Percentiles rank a stretch among this genome's conserved stretches.
Conservation (phyloP, 352 stramenopile species). For the Lagenidium giganteum region DNA sequence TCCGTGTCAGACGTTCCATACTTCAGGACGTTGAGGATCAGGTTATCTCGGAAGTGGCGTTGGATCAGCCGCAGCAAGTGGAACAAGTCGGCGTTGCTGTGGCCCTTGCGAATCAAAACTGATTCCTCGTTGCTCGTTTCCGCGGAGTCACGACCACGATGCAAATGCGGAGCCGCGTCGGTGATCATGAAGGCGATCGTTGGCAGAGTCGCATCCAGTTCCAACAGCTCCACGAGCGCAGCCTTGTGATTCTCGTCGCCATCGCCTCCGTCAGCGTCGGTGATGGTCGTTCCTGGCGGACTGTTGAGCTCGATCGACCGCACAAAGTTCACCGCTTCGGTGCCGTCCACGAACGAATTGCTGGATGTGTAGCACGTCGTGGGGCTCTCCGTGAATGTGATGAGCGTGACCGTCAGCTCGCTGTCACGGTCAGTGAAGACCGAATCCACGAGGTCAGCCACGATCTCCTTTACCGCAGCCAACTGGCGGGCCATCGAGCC, state of each 20-base stretch:
- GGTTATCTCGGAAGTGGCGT: conserved; percentile 41
- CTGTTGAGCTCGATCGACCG: conserved; percentile 31
- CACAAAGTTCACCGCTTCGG: conserved; percentile 34
- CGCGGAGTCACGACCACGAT: conserved; percentile 20
- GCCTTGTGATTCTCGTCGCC: conserved; percentile 70
- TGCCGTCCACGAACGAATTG: conserved; percentile 55
- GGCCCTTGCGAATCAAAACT: conserved; percentile 28
- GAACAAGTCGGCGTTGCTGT: conserved; percentile 52
- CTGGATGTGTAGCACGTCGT: conserved; percentile 55
- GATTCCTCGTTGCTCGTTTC: conserved; percentile 41
- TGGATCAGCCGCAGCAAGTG: conserved; percentile 35
- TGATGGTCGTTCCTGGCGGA: conserved; percentile 22
- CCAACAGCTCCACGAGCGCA: conserved; percentile 42
- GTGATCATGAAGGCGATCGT: conserved; percentile 70
- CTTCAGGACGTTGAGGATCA: conserved; percentile 65
- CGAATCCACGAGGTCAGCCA: conserved; percentile 38
- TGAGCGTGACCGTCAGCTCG: conserved; percentile 57
- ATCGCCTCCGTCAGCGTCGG: conserved; percentile 47
- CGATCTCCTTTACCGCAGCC: conserved; percentile 47
- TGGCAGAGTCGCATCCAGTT: conserved; percentile 37
- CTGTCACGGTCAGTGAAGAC: conserved; percentile 42
- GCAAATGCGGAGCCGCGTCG: conserved; percentile 46
- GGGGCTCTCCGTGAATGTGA: conserved; percentile 60
- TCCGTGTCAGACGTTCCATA: conserved; percentile 42
- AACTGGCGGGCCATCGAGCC: conserved; percentile 62